A percentile compares a stretch with the other conserved stretches of the same genome.
Conservation (phyloP, 2,329 filamentous ascomycete species). For the Fusarium sp. region DNA sequence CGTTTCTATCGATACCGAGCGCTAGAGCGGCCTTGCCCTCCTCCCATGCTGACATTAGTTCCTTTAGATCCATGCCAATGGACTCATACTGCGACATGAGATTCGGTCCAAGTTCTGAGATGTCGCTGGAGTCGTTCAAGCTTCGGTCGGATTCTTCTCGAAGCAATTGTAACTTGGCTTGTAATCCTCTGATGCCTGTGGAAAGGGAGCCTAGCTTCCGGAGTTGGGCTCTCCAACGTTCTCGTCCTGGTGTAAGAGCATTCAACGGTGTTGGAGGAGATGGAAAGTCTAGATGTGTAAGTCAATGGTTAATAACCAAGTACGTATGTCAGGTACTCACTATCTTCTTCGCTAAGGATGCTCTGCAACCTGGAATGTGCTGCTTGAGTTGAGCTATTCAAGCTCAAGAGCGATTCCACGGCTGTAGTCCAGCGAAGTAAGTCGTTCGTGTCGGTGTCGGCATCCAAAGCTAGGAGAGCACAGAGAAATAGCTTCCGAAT, state of each 20-base stretch:
- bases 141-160: constrained; percentile 88
- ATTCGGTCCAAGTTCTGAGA: constrained; percentile 80
- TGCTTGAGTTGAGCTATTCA: constrained; percentile 70
- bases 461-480: constrained; percentile 87
- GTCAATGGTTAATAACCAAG: constrained; percentile 9
- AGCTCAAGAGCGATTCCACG: constrained; percentile 76
- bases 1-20: constrained; percentile 83
- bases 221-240: constrained; percentile 87
- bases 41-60: constrained; percentile 86
- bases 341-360: constrained; percentile 83
- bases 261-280: constrained; percentile 67
- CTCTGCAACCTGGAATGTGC: constrained; percentile 74
- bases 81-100: constrained; percentile 94
- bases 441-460: constrained; percentile 81
- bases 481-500: constrained; percentile 88
- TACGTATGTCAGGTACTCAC: constrained; percentile 59
- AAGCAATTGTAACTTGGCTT: constrained; percentile 93
- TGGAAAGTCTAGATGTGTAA: constrained; percentile 59
- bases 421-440: constrained; percentile 82
- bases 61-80: constrained; percentile 86
- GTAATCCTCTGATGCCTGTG: constrained; percentile 88
- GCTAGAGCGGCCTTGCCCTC: constrained; percentile 85
- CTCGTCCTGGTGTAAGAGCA: constrained; percentile 77
- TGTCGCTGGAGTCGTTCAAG: constrained; percentile 77
- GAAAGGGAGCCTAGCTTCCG: constrained; percentile 90